Conservation (phyloP, 1,284 basidiomycete species). For the Flammula alnicola region DNA sequence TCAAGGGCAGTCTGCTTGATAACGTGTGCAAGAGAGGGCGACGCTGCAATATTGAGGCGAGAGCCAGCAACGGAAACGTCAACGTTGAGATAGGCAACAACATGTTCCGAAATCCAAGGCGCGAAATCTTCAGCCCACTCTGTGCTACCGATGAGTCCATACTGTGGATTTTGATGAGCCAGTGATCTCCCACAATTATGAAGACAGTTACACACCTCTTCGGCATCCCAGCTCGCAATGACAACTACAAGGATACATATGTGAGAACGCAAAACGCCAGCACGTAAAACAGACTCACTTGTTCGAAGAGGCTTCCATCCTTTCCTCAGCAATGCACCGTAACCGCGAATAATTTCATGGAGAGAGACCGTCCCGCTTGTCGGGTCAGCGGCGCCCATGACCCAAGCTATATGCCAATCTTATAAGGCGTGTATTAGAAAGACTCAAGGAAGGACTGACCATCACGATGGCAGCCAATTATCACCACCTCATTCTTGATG, state of each 20-base stretch:
- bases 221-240: no score
- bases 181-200: not conserved
- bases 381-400: no score
- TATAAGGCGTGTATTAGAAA: not conserved
- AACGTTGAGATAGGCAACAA: conserved; percentile 89
- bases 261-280: no score
- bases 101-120: conserved; percentile 76
- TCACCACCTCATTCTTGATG: not conserved
- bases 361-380: no score
- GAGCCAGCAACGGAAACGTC: conserved; percentile 59
- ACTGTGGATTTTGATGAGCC: conserved; percentile 46
- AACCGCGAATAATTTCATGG: no score
- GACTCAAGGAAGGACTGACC: not conserved
- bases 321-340: not conserved
- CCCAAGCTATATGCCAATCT: not conserved
- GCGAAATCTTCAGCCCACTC: conserved; percentile 92
- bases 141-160: conserved; percentile 86
- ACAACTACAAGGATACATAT: no score
- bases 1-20: conserved; percentile 70
- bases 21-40: conserved; percentile 82
- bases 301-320: not conserved
- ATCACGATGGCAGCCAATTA: not conserved
- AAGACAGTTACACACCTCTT: conserved; percentile 33
- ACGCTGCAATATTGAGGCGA: conserved; percentile 55
- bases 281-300: not conserved